phyloP scores from a whole-genome alignment of 371 early-diverging fungal genomes.

The Syncephalis fuscata region DNA sequence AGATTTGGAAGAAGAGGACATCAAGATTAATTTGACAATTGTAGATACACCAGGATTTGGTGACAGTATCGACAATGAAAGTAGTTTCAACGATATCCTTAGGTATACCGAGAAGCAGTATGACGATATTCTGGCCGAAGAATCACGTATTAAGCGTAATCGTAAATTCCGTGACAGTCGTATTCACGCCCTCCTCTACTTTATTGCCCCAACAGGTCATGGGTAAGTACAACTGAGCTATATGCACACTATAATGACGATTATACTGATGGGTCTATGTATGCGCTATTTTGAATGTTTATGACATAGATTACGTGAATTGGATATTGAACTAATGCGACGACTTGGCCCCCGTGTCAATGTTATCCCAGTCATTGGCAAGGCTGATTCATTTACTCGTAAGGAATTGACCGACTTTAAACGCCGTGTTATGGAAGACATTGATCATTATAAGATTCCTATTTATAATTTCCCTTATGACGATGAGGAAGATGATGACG shows the following conservation, averaged over 20 bases:
- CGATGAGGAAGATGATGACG: slow-evolving; percentile 71
- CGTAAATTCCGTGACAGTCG: slow-evolving; percentile 93
- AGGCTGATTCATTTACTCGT: slow-evolving; percentile 60
- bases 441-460: slow-evolving; percentile 83
- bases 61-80: slow-evolving; percentile 73
- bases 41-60: slow-evolving; percentile 98
- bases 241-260: neutral
- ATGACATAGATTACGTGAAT: slow-evolving; percentile 71
- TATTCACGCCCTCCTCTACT: slow-evolving; percentile 94
- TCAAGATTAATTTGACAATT: slow-evolving; percentile 67
- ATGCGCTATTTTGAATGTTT: neutral
- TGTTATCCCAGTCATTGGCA: slow-evolving; percentile 83
- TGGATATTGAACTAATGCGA: slow-evolving; percentile 95
- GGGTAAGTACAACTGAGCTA: slow-evolving; percentile 32
- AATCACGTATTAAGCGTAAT: slow-evolving; percentile 86
- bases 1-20: slow-evolving; percentile 94
- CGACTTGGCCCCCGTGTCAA: slow-evolving; percentile 82
- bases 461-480: slow-evolving; percentile 72
- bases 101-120: slow-evolving; percentile 88
- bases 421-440: slow-evolving; percentile 81
- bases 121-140: slow-evolving; percentile 91
- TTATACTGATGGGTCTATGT: neutral
- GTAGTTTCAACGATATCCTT: slow-evolving; percentile 68
- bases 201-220: slow-evolving; percentile 95
- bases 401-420: slow-evolving; percentile 64